phyloP scores from a whole-genome alignment of 768 basidiomycete genomes.

The Holtermanniella nyarrowii region DNA sequence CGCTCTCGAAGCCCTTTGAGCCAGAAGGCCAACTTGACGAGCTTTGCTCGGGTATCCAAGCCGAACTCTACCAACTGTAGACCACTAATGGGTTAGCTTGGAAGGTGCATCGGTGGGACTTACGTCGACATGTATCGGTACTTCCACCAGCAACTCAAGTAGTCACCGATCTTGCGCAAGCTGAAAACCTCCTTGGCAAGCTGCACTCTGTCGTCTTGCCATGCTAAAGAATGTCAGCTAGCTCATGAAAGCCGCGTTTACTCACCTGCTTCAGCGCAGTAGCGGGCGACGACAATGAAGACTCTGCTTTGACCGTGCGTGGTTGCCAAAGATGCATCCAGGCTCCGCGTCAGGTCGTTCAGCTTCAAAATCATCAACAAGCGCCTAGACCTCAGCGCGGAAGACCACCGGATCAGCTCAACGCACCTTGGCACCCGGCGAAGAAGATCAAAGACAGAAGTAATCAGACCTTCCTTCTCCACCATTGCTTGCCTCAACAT shows the following conservation, averaged over 20 bases:
- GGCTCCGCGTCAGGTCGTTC: slow-evolving; percentile 64
- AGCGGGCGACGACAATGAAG: slow-evolving; percentile 83
- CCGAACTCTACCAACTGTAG: slow-evolving; percentile 27
- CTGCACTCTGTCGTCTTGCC: slow-evolving; percentile 52
- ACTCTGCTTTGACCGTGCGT: slow-evolving; percentile 67
- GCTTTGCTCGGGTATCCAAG: slow-evolving; percentile 30
- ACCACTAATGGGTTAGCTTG: slow-evolving; percentile 2
- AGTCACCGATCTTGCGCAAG: not conserved
- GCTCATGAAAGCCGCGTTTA: not conserved
- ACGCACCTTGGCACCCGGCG: slow-evolving; percentile 65
- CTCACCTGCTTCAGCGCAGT: slow-evolving; percentile 50
- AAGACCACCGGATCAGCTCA: not conserved
- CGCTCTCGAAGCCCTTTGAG: slow-evolving; percentile 26
- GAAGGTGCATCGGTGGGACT: not conserved
- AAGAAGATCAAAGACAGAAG: slow-evolving; percentile 77
- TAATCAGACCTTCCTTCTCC: slow-evolving; percentile 66
- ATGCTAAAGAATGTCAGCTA: not conserved
- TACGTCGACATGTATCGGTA: slow-evolving; percentile 14
- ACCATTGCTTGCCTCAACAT: slow-evolving; percentile 73
- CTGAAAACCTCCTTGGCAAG: slow-evolving; percentile 1
- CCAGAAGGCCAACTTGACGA: slow-evolving; percentile 32
- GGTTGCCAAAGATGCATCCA: slow-evolving; percentile 51
- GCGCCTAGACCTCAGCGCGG: slow-evolving; percentile 49
- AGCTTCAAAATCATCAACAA: slow-evolving; percentile 46
- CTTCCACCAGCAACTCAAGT: slow-evolving; percentile 6